Evolutionary conservation across 176 grass and related monocot genomes (phyloP).

Genomic region (bread wheat (Triticum aestivum)): IWGSC_CS_RefSeq_v2.1 NC_057796.1:483662229-483662728

Average conservation of each 20-base stretch:
- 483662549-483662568: conserved; percentile 2
- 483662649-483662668: conserved; percentile 12
- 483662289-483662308: conserved; percentile 11
- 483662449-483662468: conserved; percentile 33
- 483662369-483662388: conserved; percentile 18
- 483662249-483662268: conserved; percentile 25
- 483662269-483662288: conserved; percentile 16
- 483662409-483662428: conserved; percentile 14
- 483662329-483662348: conserved; percentile 34
- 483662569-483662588: conserved; percentile 12
- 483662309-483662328: conserved; percentile 18
- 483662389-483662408: conserved; percentile 6
- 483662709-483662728: conserved; percentile 18
- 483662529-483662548: neutral
- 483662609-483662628: neutral
- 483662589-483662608: neutral
- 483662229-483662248: neutral
- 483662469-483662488: conserved; percentile 43
- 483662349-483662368: conserved; percentile 5
- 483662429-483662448: conserved; percentile 30
- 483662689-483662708: conserved; percentile 3
- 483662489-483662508: conserved; percentile 43
- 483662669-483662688: neutral
- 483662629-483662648: neutral
- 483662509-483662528: conserved; percentile 15